Percentiles rank a stretch among this genome's conserved stretches.
Evolutionary conservation across 139 green algal species (phyloP).

Genomic region (Astrephomene gubernaculifera): DNA sequence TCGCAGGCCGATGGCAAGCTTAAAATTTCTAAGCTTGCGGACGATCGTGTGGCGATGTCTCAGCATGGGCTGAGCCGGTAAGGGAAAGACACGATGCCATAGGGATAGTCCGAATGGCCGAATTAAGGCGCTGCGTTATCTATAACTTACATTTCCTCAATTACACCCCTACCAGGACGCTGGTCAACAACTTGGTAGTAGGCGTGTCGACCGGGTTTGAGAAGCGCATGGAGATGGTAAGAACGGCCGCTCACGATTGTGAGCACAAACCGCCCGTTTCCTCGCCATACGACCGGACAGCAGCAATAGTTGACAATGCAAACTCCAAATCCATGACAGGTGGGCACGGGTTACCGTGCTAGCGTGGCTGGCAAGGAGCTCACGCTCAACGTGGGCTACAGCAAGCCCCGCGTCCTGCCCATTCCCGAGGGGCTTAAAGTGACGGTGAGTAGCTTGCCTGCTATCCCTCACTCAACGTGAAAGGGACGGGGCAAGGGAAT

Average conservation of each 20-base stretch:
- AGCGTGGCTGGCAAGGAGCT: constrained; percentile 79
- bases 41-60: constrained; percentile 64
- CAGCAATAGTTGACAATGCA: no score
- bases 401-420: constrained; percentile 87
- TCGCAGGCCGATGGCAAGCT: constrained; percentile 71
- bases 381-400: constrained; percentile 93
- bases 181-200: constrained; percentile 94
- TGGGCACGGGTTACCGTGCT: constrained; percentile 95
- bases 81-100: no score
- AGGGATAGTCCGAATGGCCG: neutral
- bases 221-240: constrained; percentile 74
- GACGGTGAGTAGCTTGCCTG: constrained; percentile 71
- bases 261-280: no score
- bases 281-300: no score
- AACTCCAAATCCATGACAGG: no score
- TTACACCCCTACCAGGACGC: constrained; percentile 58
- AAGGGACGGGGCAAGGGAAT: no score
- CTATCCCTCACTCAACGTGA: no score
- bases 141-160: neutral
- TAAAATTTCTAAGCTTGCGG: constrained; percentile 57
- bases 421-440: constrained; percentile 89
- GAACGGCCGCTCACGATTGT: no score
- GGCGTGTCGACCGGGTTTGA: constrained; percentile 90
- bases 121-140: neutral
- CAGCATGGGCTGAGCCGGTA: constrained; percentile 81